These are phyloP conservation scores for Pythium biforme DNA, from an alignment of 352 stramenopile genomes.

Conservation along the genomic window DNA sequence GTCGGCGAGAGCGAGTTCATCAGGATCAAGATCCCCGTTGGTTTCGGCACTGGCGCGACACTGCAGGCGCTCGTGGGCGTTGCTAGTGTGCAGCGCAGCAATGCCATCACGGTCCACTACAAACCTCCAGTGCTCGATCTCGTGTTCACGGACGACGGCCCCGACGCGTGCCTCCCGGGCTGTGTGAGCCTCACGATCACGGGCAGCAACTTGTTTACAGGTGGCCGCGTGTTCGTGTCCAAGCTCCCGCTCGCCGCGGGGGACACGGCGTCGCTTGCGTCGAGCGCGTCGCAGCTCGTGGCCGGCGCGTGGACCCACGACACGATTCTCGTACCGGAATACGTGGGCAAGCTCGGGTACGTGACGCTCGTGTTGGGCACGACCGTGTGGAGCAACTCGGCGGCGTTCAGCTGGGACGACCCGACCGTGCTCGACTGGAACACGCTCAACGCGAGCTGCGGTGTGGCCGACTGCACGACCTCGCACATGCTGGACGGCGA, in stretches of 20 bases:
- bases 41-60: constrained; percentile 36
- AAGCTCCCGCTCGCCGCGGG: constrained; percentile 34
- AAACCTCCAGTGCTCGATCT: constrained; percentile 41
- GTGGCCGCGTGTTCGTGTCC: constrained; percentile 38
- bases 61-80: constrained; percentile 41
- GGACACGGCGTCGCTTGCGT: constrained; percentile 1
- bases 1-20: constrained; percentile 37
- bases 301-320: constrained; percentile 44
- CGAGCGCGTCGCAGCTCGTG: constrained; percentile 4
- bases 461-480: constrained; percentile 43
- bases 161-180: constrained; percentile 36
- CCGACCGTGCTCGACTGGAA: constrained; percentile 58
- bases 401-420: constrained; percentile 58
- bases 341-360: constrained; percentile 43
- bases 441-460: constrained; percentile 40
- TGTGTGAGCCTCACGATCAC: constrained; percentile 54
- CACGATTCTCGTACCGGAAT: constrained; percentile 39
- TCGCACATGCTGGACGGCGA: constrained; percentile 48
- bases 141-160: constrained; percentile 63
- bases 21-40: constrained; percentile 37
- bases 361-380: constrained; percentile 50
- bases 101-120: constrained; percentile 38
- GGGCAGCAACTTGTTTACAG: constrained; percentile 52
- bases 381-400: constrained; percentile 50
- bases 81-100: constrained; percentile 40